Conservation (phyloP, 2,329 filamentous ascomycete genomes). For the Diaporthe humulicola region DNA sequence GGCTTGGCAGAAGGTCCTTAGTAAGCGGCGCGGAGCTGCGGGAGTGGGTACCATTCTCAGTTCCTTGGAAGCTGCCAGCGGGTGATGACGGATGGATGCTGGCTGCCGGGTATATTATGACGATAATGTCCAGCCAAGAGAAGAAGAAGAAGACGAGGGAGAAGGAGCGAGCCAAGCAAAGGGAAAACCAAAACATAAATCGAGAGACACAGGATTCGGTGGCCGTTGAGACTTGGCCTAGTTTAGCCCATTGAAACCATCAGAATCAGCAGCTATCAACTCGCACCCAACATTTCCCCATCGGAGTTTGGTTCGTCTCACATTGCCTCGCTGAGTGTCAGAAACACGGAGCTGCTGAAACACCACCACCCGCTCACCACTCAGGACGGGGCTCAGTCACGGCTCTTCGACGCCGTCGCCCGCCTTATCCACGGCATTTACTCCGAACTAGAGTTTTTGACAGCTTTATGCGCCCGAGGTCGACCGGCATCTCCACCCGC, state of each 20-base stretch:
- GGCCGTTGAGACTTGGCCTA: neutral
- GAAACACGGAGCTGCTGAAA: slow-evolving; percentile 26
- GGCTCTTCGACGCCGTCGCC: slow-evolving; percentile 13
- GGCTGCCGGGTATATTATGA: neutral
- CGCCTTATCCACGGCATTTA: slow-evolving; percentile 26
- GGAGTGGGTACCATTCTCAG: neutral
- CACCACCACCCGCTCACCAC: neutral
- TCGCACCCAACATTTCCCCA: neutral
- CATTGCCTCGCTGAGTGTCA: slow-evolving; percentile 23
- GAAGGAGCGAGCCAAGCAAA: neutral
- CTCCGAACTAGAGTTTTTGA: slow-evolving; percentile 27
- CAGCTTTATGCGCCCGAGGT: slow-evolving; percentile 13
- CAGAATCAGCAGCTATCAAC: neutral
- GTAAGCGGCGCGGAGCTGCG: slow-evolving; percentile 29
- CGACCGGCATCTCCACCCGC: neutral
- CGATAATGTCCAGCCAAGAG: neutral
- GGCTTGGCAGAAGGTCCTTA: slow-evolving; percentile 22
- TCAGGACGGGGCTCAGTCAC: neutral
- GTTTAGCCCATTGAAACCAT: slow-evolving; percentile 16
- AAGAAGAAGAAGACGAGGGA: neutral
- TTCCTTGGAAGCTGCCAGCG: neutral
- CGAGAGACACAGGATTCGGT: neutral
- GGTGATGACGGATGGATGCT: neutral
- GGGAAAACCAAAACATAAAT: neutral
- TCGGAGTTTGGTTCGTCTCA: slow-evolving; percentile 24